Percentiles rank a stretch among this genome's conserved stretches.
These are phyloP conservation scores for Decorospora gaudefroyi DNA, from an alignment of 2,329 filamentous ascomycete species.

Conservation along the genomic window DNA sequence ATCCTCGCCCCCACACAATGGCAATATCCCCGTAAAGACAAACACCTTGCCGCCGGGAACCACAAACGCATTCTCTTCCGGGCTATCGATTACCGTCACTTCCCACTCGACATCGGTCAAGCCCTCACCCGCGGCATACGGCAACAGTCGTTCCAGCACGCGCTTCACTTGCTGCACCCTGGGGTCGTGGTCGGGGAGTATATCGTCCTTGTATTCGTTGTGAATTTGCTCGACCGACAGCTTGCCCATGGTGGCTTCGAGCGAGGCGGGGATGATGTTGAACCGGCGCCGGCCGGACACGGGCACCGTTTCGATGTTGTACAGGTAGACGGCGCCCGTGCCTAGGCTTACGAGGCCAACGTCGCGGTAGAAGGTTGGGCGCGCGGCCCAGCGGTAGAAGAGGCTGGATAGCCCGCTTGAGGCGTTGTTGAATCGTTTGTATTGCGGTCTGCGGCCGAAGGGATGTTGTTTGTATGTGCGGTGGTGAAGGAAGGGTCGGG, in stretches of 20 bases:
- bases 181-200: slow-evolving; percentile 65
- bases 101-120: slow-evolving; percentile 63
- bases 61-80: slow-evolving; percentile 74
- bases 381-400: slow-evolving; percentile 48
- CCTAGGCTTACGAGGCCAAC: slow-evolving; percentile 50
- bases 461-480: slow-evolving; percentile 34
- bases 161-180: slow-evolving; percentile 62
- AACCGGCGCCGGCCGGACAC: slow-evolving; percentile 73
- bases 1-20: slow-evolving; percentile 68
- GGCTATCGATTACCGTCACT: slow-evolving; percentile 73
- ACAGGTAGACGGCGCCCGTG: slow-evolving; percentile 64
- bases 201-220: slow-evolving; percentile 57
- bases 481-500: background rate
- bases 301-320: slow-evolving; percentile 72
- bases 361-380: slow-evolving; percentile 56
- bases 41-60: slow-evolving; percentile 79
- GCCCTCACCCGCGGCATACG: slow-evolving; percentile 60
- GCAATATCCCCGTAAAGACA: slow-evolving; percentile 73
- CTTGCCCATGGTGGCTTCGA: slow-evolving; percentile 60
- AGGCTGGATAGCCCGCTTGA: slow-evolving; percentile 26
- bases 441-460: slow-evolving; percentile 31
- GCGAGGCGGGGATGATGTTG: slow-evolving; percentile 65
- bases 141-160: slow-evolving; percentile 69
- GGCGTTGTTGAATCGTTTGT: slow-evolving; percentile 37
- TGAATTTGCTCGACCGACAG: slow-evolving; percentile 63